These are phyloP conservation scores for Pugionium dolabratum DNA, from an alignment of 345 rosid genomes.

Conservation along the genomic window DNA sequence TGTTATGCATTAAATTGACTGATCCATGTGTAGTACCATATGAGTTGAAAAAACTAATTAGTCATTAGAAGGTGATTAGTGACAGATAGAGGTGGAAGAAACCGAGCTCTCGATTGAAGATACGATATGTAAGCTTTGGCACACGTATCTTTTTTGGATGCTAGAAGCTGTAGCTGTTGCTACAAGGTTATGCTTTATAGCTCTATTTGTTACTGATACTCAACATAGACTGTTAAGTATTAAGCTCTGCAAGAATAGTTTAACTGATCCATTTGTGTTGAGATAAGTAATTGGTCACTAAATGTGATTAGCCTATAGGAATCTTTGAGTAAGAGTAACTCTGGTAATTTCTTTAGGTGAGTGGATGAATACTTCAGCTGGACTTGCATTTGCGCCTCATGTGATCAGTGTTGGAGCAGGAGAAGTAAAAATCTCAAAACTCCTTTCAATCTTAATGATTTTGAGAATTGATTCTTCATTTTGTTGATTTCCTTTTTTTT, in stretches of 20 bases:
- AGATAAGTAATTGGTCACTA: too few relatives aligned
- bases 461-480: too few relatives aligned
- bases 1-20: not conserved
- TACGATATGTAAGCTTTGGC: too few relatives aligned
- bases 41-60: too few relatives aligned
- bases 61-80: too few relatives aligned
- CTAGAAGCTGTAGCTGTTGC: not conserved
- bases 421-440: constrained; percentile 54
- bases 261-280: not conserved
- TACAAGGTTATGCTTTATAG: not conserved
- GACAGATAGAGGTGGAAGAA: too few relatives aligned
- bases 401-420: constrained; percentile 74
- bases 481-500: not conserved
- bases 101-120: too few relatives aligned
- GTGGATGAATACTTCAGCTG: constrained; percentile 99
- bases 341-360: constrained; percentile 55
- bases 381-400: constrained; percentile 94
- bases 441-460: too few relatives aligned
- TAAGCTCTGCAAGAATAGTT: not conserved
- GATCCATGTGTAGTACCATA: not conserved
- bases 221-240: not conserved
- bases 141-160: not conserved
- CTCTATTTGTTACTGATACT: constrained; percentile 15
- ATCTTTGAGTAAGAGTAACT: too few relatives aligned
- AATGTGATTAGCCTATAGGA: too few relatives aligned